Base-by-base conservation (phyloP, 805 yeast genomes). In the Blastobotrys peoriensis region DNA sequence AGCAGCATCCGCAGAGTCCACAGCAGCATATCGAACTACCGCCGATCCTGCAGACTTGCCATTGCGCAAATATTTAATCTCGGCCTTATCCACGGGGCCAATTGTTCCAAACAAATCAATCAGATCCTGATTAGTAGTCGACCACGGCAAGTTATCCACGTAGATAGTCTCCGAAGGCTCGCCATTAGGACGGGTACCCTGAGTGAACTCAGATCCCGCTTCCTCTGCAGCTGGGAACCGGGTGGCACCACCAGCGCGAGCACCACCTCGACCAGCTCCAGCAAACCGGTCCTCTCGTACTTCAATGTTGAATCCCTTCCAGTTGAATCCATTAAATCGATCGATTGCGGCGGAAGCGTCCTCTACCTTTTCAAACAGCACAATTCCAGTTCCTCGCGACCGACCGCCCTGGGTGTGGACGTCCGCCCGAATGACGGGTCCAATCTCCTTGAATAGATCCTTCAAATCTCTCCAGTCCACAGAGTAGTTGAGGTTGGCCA, bases 381-480 rank as follows among this genome's bases (percentile, higher is more conserved):
- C 95, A 8, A 84, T 83, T 43, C 96, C 97, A 55, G 77, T 81
- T 2, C 97, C 97, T 63, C 81, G 77, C 4, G 96, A 85, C 55
- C 83, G 78, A 20, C 95, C 94, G 53, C 75, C 70, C 34, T 67
- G 70, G 54, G 79, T 83, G 40, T 69, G 61, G 17, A 89, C 79
- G 60, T 87, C 95, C 1, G 96, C 95, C 44, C 93, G 79, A 18
- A 75, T 69, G n/a, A 89, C 85, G 41, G 70, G 74, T 23, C 96
- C 97, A 48, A 76, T 81, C 38, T 73, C 75, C 54, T 84, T 75
- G 74, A 89, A 86, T 57, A 88, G 67, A 59, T 88, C 96, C 62
- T 88, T 86, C 55, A 89, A 71, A 39, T 83, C 84, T 61, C 83
- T 87, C 95, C 96, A 86, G 52, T 76, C 79, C 35, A 77, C 70